Evolutionary conservation across 768 basidiomycete genomes (phyloP).

Genomic region (Boletus edulis): DNA sequence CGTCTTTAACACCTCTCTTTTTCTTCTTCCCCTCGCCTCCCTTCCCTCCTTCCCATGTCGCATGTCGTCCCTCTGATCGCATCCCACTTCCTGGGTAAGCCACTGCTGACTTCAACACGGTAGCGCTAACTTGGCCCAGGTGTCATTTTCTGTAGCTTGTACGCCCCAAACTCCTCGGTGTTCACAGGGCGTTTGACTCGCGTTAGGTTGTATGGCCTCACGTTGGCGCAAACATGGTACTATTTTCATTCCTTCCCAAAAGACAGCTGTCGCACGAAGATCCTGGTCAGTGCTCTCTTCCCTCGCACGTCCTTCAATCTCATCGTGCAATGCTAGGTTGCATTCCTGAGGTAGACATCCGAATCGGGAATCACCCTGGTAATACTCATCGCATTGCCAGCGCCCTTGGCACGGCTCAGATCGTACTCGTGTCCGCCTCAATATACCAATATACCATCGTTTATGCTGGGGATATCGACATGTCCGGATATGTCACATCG

Average conservation of each 20-base stretch:
- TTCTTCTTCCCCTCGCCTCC: not conserved
- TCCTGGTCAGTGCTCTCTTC: constrained; percentile 24
- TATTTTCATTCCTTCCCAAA: constrained; percentile 32
- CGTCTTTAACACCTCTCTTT: constrained; percentile 5
- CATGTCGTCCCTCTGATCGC: constrained; percentile 21
- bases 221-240: constrained; percentile 33
- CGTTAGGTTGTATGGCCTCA: constrained; percentile 34
- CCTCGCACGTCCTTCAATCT: not conserved
- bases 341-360: constrained; percentile 24
- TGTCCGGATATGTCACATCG: constrained; percentile 28
- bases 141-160: constrained; percentile 33
- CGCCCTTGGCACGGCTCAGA: constrained; percentile 26
- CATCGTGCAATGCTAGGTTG: constrained; percentile 19
- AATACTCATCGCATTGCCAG: constrained; percentile 12
- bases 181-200: not conserved
- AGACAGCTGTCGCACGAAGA: constrained; percentile 30
- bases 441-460: constrained; percentile 33
- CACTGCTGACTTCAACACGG: not conserved
- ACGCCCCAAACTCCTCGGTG: constrained; percentile 1
- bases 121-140: constrained; percentile 19
- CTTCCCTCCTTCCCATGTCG: constrained; percentile 14
- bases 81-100: constrained; percentile 29
- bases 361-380: not conserved
- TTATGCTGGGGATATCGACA: constrained; percentile 25
- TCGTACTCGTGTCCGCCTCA: constrained; percentile 29